Evolutionary conservation across 176 grass and related monocot species (phyloP).

Genomic region (Oryza brachyantha): DNA sequence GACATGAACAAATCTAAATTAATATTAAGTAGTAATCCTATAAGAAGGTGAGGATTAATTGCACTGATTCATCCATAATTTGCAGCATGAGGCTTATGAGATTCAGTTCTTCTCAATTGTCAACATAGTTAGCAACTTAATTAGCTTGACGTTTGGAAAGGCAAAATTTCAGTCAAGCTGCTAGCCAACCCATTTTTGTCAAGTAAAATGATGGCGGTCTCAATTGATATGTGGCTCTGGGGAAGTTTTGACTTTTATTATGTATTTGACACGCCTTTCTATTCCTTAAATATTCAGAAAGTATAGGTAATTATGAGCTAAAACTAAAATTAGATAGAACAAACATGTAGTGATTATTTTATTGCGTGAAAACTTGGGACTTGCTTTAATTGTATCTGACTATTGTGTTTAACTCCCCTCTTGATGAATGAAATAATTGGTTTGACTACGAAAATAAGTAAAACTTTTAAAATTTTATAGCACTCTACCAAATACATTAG

Average conservation of each 20-base stretch:
- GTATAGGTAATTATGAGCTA: neutral
- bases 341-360: neutral
- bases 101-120: neutral
- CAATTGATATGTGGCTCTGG: conserved; percentile 12
- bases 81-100: conserved; percentile 10
- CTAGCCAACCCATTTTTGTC: neutral
- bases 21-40: neutral
- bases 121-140: neutral
- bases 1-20: conserved; percentile 22
- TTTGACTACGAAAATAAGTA: neutral
- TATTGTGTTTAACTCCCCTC: neutral
- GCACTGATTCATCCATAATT: neutral
- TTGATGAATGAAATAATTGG: neutral
- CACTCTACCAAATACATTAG: neutral
- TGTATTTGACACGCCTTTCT: neutral
- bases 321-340: neutral
- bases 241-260: conserved; percentile 21
- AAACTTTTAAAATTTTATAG: neutral
- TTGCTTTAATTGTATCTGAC: neutral
- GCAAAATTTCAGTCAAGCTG: conserved; percentile 1
- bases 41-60: neutral
- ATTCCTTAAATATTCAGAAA: neutral
- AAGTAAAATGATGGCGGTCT: neutral
- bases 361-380: neutral
- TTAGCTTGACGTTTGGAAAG: neutral